Evolutionary conservation across 2,329 filamentous ascomycete species (phyloP), one percentile per base, ranked within the genome.

Genomic region (Cordyceps cicadae): DNA sequence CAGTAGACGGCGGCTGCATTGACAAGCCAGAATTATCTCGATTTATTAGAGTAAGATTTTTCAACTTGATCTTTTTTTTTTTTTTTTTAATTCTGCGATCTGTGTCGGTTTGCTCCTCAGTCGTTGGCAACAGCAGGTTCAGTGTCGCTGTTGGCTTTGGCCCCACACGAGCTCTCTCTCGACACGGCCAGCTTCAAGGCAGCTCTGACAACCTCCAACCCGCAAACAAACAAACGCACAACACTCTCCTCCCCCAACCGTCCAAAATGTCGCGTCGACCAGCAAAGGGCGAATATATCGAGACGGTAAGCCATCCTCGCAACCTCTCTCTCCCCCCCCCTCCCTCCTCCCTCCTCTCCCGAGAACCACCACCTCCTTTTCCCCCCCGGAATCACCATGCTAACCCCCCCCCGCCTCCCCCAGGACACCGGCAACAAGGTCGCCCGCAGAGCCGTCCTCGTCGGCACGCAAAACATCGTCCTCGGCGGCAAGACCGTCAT

Each of bases 391-490:
- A 9, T 3, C 21, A 9, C 6, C 52, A 24, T 37, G 29, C 52
- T 62, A 29, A 66, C 57, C n/a, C 34, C 21, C 41, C 50, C 29
- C 39, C 21, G 7, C n/a, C n/a, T 11, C 43, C 43, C n/a, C 11
- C 67, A 96, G 92, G 93, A 97, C 76, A 96, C 92, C 3, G 94
- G 94, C 66, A 99, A 99, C 83, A 97, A 97, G 78, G 94, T 99
- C 69, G 93, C 92, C 45, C 90, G 94, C 66, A 91, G 91, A 67
- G 90, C 91, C 64, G 87, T 88, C 71, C 90, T 99, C 67, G 89
- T 96, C 70, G 94, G 94, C 69, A 97, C 93, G 24, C 92, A 96
- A 68, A 96, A 97, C 76, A 97, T 99, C 76, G 96, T 96, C 75
- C 88, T 99, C 2, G 94, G 92, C 67, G 94, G 94, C 64, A 96